These are phyloP conservation scores for Xylaria sp. DNA, from an alignment of 2,329 filamentous ascomycete species.

Conservation along the genomic window DNA sequence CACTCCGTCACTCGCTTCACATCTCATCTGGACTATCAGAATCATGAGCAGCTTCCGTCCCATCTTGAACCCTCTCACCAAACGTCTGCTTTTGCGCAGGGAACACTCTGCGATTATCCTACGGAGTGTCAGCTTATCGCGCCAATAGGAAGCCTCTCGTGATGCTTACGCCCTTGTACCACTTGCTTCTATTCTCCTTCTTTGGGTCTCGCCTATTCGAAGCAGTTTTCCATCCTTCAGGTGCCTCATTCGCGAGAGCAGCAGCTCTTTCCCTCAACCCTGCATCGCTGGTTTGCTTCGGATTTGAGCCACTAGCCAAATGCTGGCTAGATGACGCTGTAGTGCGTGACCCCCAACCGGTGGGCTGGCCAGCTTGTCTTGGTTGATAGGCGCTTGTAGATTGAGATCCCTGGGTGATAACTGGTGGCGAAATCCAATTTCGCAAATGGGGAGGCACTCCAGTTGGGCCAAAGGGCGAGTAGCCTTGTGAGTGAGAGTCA, in stretches of 20 bases:
- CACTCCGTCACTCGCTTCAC: slow-evolving; percentile 1
- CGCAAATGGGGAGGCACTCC: neutral
- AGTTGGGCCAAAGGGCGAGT: neutral
- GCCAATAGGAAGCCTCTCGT: slow-evolving; percentile 1
- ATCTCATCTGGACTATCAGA: slow-evolving; percentile 28
- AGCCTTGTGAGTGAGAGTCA: neutral
- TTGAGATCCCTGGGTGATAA: neutral
- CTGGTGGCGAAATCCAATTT: neutral
- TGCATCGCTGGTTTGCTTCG: neutral
- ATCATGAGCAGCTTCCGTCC: slow-evolving; percentile 14
- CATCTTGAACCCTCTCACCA: slow-evolving; percentile 2
- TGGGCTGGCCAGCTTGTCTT: neutral
- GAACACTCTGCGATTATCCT: slow-evolving; percentile 27
- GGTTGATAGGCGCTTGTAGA: neutral
- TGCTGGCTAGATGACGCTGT: neutral
- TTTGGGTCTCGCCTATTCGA: neutral
- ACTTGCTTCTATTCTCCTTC: slow-evolving; percentile 12
- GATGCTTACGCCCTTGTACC: slow-evolving; percentile 26
- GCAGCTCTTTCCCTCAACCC: neutral
- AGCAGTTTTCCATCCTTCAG: neutral
- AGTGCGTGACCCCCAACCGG: neutral
- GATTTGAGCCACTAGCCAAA: neutral
- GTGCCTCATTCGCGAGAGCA: neutral
- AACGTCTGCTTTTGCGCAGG: neutral
- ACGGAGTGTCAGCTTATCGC: slow-evolving; percentile 19